Base-by-base conservation (phyloP, 192 early-diverging fungal species). In the Diversispora epigaea region DNA sequence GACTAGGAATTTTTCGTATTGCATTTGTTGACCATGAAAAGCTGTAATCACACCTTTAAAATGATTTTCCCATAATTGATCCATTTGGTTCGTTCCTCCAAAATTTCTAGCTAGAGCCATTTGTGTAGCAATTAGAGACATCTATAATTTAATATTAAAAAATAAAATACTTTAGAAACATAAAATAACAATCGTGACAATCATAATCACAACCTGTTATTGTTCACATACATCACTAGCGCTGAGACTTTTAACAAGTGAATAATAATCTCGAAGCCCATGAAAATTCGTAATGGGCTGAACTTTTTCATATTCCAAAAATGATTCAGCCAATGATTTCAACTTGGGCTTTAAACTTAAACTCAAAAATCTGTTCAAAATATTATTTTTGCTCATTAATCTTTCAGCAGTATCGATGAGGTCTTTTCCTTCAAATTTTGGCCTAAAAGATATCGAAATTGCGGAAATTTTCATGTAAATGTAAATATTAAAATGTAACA, bases 221-320 rank as follows among this genome's bases (percentile, higher is more conserved):
- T n/a, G n/a, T n/a, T n/a, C n/a, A 54, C 12, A 54, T 54, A 54
- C 50, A 11, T 54, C 50, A 17, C 50, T 17, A 54, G 14, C 12
- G n/a, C 50, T 17, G n/a, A 54, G 50, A 17, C 50, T 54, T 54
- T 54, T 54, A 54, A 54, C 50, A 11, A 54, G n/a, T 4, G 12
- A 54, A 54, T 54, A 54, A 54, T 54, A 54, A 54, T 54, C 50
- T 54, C 50, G 50, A 54, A 54, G 50, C 10, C 50, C 50, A 54
- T 54, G 50, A 54, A 54, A 54, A 54, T 54, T 54, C 12, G 11
- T 54, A 54, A 54, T 54, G n/a, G 50, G 50, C n/a, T 54, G 50
- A 17, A 54, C n/a, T 54, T 11, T 54, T 54, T 17, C n/a, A 54
- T 54, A 54, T 54, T 54, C 10, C 12, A 54, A 17, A 54, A 17